Evolutionary conservation across 1,284 basidiomycete genomes (phyloP).

Genomic region (Ganoderma meredithae): DNA sequence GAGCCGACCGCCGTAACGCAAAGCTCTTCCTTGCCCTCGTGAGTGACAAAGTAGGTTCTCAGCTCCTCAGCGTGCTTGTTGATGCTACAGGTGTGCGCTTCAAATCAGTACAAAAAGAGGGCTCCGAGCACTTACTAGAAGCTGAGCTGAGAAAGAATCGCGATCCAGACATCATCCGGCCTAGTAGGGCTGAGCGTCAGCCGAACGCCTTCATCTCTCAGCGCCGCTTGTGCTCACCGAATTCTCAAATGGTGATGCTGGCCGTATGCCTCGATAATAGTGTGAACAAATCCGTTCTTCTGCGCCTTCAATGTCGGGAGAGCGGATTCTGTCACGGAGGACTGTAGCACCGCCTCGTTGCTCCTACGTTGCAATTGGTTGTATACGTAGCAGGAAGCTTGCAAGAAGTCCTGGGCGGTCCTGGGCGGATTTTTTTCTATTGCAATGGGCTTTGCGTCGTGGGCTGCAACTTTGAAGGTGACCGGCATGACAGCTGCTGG

Average conservation of each 20-base stretch:
- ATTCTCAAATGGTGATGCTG: background rate
- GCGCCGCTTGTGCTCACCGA: background rate
- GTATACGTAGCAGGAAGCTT: background rate
- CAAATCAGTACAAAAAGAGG: background rate
- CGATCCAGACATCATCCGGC: slow-evolving; percentile 46
- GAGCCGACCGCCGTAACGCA: slow-evolving; percentile 32
- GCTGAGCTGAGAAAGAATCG: slow-evolving; percentile 17
- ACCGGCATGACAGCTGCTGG: background rate
- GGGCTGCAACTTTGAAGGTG: slow-evolving; percentile 12
- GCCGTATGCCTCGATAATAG: slow-evolving; percentile 5
- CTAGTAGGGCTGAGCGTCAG: slow-evolving; percentile 30
- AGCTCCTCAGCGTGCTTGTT: slow-evolving; percentile 50
- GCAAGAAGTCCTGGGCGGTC: background rate
- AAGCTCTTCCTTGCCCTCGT: slow-evolving; percentile 47
- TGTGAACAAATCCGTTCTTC: slow-evolving; percentile 8
- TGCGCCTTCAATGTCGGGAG: background rate
- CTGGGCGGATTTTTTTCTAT: background rate
- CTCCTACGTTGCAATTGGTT: background rate
- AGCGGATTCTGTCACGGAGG: background rate
- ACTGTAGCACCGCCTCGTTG: slow-evolving; percentile 1
- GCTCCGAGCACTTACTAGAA: slow-evolving; percentile 37
- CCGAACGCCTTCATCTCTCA: background rate
- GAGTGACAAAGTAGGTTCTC: slow-evolving; percentile 48
- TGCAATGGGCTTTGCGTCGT: background rate
- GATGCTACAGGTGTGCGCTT: slow-evolving; percentile 28